Evolutionary conservation across 2,329 filamentous ascomycete species (phyloP).

Genomic region (Xylaria digitata): DNA sequence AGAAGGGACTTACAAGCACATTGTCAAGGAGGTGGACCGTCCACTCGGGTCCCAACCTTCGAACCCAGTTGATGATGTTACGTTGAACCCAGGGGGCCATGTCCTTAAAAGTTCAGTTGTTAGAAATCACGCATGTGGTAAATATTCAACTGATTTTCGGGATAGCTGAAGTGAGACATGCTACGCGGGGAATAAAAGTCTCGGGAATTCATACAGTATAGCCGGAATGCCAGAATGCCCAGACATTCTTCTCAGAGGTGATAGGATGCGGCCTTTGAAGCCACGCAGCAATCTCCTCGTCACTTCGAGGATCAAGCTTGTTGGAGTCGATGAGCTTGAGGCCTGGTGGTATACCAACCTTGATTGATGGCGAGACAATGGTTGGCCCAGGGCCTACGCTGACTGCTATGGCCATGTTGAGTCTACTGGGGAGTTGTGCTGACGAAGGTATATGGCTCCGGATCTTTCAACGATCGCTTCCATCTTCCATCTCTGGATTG

Average conservation of each 20-base stretch:
- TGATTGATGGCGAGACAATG: constrained; percentile 26
- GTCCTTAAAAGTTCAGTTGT: constrained; percentile 16
- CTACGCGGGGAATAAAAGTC: not conserved
- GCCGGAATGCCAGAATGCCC: constrained; percentile 57
- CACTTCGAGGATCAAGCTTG: constrained; percentile 47
- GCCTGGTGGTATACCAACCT: constrained; percentile 39
- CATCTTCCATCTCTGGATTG: not conserved
- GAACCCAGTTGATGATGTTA: constrained; percentile 55
- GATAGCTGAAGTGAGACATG: not conserved
- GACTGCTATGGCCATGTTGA: constrained; percentile 36
- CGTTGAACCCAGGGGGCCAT: constrained; percentile 52
- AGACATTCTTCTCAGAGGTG: constrained; percentile 56
- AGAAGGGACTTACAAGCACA: constrained; percentile 38
- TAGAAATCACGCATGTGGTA: not conserved
- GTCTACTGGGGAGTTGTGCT: not conserved
- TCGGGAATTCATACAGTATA: constrained; percentile 33
- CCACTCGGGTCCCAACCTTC: constrained; percentile 52
- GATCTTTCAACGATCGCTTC: constrained; percentile 7
- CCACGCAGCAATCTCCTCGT: constrained; percentile 49
- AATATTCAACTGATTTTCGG: not conserved
- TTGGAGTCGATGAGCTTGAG: constrained; percentile 41
- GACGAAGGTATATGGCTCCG: constrained; percentile 4
- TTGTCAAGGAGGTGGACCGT: constrained; percentile 56
- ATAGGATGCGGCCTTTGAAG: constrained; percentile 49
- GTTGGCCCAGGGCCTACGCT: constrained; percentile 30